Evolutionary conservation across 345 rosid genomes (phyloP), one percentile per base, ranked within the genome.

Genomic region (Lepidium africanum): DNA sequence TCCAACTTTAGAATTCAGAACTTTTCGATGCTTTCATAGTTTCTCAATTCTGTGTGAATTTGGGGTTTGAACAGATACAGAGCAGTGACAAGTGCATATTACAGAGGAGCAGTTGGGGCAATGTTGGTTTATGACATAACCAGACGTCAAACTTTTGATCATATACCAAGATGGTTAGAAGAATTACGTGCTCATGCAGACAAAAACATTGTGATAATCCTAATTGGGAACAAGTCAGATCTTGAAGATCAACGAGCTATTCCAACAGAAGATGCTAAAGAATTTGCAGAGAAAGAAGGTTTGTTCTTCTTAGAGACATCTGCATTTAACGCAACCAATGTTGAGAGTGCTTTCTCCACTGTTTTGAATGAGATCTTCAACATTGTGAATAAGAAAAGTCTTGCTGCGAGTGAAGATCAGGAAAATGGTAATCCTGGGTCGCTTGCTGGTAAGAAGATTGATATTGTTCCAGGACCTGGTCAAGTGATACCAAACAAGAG

Each of bases 91-190:
- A 89, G 90, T 69, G 92, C 92, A 51, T 86, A 85, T 57, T 89
- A 89, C 70, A 66, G 96, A 63, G 96, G 96, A 12, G 96, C 96
- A 21, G 90, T 89, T 53, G 96, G 96, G 46, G 96, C 96, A 30
- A 85, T 89, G 88, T 71, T 89, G 67, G 90, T 89, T 32, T 89
- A 83, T 1, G 96, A 89, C 73, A 83, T 86, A 69, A 78, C 87
- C 10, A 89, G 85, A 69, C 87, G 87, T 9, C 90, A 83, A 75
- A 89, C 90, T 7, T 89, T 89, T 40, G 96, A 89, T 37, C 96
- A 89, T 80, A 89, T 89, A 57, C 87, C 90, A 8, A 85, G 92
- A 8, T 86, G 96, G 96, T 57, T 89, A 38, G 96, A 86, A 73
- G 96, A 89, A 75, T 67, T 89, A 63, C 90, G 89, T 4, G 74